These are phyloP conservation scores for Aspergillus terreus DNA, from an alignment of 2,329 filamentous ascomycete genomes.

Conservation along the genomic window DNA sequence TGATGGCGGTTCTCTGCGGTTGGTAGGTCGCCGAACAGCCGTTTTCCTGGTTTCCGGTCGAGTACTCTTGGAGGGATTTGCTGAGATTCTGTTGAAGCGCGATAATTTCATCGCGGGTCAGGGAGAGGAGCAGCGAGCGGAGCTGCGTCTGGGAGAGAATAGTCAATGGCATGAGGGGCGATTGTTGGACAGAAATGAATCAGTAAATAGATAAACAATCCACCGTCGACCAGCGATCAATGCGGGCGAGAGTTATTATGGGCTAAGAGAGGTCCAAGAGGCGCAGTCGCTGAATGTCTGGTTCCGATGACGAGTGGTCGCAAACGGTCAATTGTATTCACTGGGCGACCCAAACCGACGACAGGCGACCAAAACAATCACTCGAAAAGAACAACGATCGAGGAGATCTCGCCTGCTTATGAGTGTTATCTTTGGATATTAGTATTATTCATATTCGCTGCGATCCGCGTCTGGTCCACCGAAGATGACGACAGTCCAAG, in stretches of 20 bases:
- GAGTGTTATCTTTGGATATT: too few relatives aligned
- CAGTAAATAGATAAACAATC: not conserved
- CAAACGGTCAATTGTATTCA: not conserved
- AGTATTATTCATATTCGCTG: too few relatives aligned
- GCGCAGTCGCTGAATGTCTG: not conserved
- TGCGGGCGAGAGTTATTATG: too few relatives aligned
- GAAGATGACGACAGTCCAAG: not conserved
- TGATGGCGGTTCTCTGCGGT: constrained; percentile 58
- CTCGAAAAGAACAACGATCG: too few relatives aligned
- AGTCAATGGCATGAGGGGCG: constrained; percentile 53
- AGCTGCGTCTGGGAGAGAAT: constrained; percentile 57
- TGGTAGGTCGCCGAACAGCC: constrained; percentile 60
- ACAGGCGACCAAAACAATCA: not conserved
- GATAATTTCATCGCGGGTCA: constrained; percentile 55
- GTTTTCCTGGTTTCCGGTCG: constrained; percentile 57
- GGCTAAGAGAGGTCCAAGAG: not conserved
- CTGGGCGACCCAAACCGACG: not conserved
- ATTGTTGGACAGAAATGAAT: not conserved
- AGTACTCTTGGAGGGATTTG: constrained; percentile 62
- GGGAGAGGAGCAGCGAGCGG: constrained; percentile 51
- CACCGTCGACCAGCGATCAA: too few relatives aligned
- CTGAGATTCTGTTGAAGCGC: constrained; percentile 57
- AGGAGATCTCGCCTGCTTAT: too few relatives aligned
- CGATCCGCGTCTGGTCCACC: not conserved
- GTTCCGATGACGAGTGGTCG: not conserved